phyloP scores from a whole-genome alignment of 495 filamentous ascomycete species.

The Aspergillus cristatus region DNA sequence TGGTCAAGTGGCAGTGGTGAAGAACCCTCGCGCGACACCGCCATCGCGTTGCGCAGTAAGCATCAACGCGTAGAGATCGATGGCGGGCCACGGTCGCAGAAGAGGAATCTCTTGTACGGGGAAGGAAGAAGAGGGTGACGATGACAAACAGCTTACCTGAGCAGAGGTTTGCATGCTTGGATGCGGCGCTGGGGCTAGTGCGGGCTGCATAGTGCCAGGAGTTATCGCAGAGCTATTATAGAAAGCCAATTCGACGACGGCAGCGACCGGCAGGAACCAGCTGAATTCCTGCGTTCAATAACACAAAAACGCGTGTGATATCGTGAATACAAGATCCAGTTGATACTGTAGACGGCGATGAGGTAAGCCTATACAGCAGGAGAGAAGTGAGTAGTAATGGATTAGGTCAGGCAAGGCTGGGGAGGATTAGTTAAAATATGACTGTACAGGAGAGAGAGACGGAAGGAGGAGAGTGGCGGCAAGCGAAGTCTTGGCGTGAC shows the following conservation, averaged over 20 bases:
- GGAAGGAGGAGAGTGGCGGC: too few species aligned
- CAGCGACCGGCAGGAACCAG: too few species aligned
- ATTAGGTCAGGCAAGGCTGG: constrained; percentile 4
- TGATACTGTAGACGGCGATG: too few species aligned
- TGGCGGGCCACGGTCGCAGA: constrained; percentile 2
- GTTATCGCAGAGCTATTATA: neutral
- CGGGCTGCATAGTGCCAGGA: constrained; percentile 40
- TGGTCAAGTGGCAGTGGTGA: too few species aligned
- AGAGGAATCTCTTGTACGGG: too few species aligned
- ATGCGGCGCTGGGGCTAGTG: constrained; percentile 49
- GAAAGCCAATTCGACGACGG: constrained; percentile 6
- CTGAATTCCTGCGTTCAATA: too few species aligned
- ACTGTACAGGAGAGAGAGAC: neutral
- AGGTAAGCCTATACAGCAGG: constrained; percentile 30
- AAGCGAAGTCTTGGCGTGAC: neutral
- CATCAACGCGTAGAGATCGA: constrained; percentile 6
- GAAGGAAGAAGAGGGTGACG: too few species aligned
- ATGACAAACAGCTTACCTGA: constrained; percentile 42
- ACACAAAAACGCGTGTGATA: too few species aligned
- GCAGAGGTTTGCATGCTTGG: constrained; percentile 45
- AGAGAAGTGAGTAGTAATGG: constrained; percentile 12
- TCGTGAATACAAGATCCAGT: too few species aligned
- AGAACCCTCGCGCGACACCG: too few species aligned
- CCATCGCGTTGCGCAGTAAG: neutral
- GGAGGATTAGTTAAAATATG: constrained; percentile 13